A percentile compares a stretch with the other conserved stretches of the same genome.
Conservation (phyloP, 495 filamentous ascomycete genomes). For the Xeromyces bisporus region DNA sequence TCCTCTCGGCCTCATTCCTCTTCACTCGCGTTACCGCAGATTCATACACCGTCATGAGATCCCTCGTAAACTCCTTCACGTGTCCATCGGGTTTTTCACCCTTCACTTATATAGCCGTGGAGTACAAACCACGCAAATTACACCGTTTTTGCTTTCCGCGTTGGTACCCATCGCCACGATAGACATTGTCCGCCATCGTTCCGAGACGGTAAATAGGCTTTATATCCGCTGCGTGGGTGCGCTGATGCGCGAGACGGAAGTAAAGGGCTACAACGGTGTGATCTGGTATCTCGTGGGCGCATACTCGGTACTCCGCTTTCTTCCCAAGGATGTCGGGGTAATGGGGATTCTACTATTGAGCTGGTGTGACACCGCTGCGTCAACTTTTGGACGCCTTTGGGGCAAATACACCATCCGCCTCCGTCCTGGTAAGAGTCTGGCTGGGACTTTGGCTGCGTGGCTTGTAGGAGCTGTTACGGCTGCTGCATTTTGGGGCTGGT, state of each 20-base stretch:
- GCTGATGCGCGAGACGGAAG: slow-evolving; percentile 93
- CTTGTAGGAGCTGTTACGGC: slow-evolving; percentile 67
- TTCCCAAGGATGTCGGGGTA: slow-evolving; percentile 87
- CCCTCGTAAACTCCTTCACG: slow-evolving; percentile 38
- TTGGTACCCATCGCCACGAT: slow-evolving; percentile 76
- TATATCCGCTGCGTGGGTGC: slow-evolving; percentile 76
- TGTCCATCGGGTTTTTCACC: slow-evolving; percentile 90
- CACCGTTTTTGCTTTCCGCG: slow-evolving; percentile 64
- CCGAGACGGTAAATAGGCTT: slow-evolving; percentile 60
- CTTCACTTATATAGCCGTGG: slow-evolving; percentile 67
- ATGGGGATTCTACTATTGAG: slow-evolving; percentile 77
- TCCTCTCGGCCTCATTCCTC: slow-evolving; percentile 86
- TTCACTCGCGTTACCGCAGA: slow-evolving; percentile 45
- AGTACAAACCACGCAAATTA: slow-evolving; percentile 53
- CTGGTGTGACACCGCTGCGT: slow-evolving; percentile 96
- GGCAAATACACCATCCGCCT: slow-evolving; percentile 76
- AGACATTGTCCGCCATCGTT: slow-evolving; percentile 69
- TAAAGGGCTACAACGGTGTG: slow-evolving; percentile 82
- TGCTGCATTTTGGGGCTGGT: slow-evolving; percentile 69
- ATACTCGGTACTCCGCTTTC: slow-evolving; percentile 68
- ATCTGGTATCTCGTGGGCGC: slow-evolving; percentile 90
- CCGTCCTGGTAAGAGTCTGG: slow-evolving; percentile 75
- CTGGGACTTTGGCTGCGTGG: slow-evolving; percentile 72
- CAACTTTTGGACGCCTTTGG: slow-evolving; percentile 76
- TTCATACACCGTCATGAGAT: slow-evolving; percentile 37